phyloP scores from a whole-genome alignment of 805 yeast species.

The Yamadazyma akitaensis region DNA sequence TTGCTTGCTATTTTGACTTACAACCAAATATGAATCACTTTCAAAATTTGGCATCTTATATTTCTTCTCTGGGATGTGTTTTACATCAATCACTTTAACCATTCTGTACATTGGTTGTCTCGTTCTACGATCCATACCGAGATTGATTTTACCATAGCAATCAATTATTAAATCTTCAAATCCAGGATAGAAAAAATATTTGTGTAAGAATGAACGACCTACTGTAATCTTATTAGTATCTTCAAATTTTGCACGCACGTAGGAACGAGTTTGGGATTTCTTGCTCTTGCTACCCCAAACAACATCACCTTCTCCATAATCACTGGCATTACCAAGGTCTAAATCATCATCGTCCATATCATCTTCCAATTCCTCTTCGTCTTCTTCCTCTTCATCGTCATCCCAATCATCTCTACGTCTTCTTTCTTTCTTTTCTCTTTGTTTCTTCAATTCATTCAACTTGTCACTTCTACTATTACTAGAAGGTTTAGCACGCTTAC shows the following conservation, averaged over 20 bases:
- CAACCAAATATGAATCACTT: constrained; percentile 56
- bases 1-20: constrained; percentile 75
- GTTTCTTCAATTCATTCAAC: constrained; percentile 70
- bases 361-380: constrained; percentile 40
- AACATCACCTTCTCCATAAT: constrained; percentile 31
- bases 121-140: constrained; percentile 65
- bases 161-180: constrained; percentile 69
- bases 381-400: constrained; percentile 42
- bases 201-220: constrained; percentile 73
- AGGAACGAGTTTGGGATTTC: constrained; percentile 16
- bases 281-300: constrained; percentile 30
- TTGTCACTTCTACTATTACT: constrained; percentile 46
- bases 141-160: constrained; percentile 77
- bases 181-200: constrained; percentile 77
- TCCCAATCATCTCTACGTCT: constrained; percentile 38
- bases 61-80: constrained; percentile 37
- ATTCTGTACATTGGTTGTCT: constrained; percentile 71
- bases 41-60: constrained; percentile 42
- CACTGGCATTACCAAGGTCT: constrained; percentile 10
- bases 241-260: constrained; percentile 42
- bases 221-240: constrained; percentile 74
- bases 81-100: constrained; percentile 73
- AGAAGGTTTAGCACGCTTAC: constrained; percentile 30
- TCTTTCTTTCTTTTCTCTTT: constrained; percentile 61
- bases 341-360: constrained; percentile 31